Conservation (phyloP, 306 rosid species). For the Fragaria vesca region DNA sequence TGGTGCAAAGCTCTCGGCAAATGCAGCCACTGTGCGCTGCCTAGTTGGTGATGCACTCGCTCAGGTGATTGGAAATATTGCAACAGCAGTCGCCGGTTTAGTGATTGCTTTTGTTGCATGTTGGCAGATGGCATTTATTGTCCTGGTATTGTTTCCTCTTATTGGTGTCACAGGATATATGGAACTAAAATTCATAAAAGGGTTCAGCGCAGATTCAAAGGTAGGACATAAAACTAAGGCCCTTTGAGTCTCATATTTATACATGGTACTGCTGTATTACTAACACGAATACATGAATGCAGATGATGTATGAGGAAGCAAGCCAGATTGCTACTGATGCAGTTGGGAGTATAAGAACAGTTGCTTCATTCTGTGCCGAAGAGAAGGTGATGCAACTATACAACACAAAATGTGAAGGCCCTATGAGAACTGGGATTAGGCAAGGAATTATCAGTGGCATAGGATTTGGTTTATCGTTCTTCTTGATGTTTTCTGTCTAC, state of each 20-base stretch:
- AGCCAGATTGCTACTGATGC: not conserved
- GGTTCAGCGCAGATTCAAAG: slow-evolving; percentile 75
- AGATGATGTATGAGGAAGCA: not conserved
- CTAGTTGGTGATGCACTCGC: slow-evolving; percentile 76
- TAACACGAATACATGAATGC: slow-evolving; percentile 50
- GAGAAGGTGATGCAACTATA: not conserved
- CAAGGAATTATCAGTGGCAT: not conserved
- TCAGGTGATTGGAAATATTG: slow-evolving; percentile 46
- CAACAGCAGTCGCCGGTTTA: slow-evolving; percentile 58
- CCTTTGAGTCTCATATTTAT: not conserved
- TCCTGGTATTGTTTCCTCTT: slow-evolving; percentile 63
- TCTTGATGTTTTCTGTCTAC: not conserved
- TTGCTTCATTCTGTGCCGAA: not conserved
- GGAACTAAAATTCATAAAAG: slow-evolving; percentile 28
- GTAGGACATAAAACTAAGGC: slow-evolving; percentile 62
- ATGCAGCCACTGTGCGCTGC: slow-evolving; percentile 74
- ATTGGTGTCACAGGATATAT: slow-evolving; percentile 62
- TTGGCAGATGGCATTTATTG: slow-evolving; percentile 62
- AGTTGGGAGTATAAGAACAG: not conserved
- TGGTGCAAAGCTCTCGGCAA: slow-evolving; percentile 79
- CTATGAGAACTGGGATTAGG: not conserved
- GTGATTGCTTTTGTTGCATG: slow-evolving; percentile 64
- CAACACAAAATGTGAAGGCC: not conserved
- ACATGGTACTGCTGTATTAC: slow-evolving; percentile 5
- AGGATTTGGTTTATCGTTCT: not conserved